Evolutionary conservation across 352 stramenopile species (phyloP).

Genomic region (Phytophthora lateralis): DNA sequence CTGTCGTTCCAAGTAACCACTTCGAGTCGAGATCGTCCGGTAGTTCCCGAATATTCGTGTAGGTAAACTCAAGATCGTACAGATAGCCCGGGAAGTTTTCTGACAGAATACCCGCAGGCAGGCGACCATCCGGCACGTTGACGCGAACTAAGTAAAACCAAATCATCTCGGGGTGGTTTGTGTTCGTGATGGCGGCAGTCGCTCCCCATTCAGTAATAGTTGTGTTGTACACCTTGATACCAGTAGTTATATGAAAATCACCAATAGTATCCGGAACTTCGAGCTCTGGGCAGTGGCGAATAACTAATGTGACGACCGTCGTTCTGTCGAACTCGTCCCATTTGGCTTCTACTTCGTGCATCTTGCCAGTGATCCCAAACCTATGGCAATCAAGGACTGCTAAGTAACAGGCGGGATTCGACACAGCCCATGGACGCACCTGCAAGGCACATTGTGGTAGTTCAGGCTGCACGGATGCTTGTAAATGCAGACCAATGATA

Average conservation of each 20-base stretch:
- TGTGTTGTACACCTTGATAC: constrained; percentile 37
- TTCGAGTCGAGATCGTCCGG: constrained; percentile 39
- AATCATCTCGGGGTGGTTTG: constrained; percentile 30
- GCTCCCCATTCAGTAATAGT: constrained; percentile 32
- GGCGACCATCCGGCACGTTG: constrained; percentile 30
- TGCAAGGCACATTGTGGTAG: constrained; percentile 27
- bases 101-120: constrained; percentile 40
- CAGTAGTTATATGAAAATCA: constrained; percentile 21
- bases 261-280: constrained; percentile 29
- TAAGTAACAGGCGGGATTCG: constrained; percentile 34
- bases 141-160: constrained; percentile 46
- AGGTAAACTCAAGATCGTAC: constrained; percentile 44
- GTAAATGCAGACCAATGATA: constrained; percentile 28
- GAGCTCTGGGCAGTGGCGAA: constrained; percentile 37
- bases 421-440: constrained; percentile 37
- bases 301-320: constrained; percentile 33
- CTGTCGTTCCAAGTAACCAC: constrained; percentile 32
- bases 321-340: constrained; percentile 24
- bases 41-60: constrained; percentile 40
- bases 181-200: constrained; percentile 31
- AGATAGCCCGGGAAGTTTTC: constrained; percentile 13
- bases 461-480: constrained; percentile 20
- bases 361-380: constrained; percentile 21
- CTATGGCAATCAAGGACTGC: constrained; percentile 39
- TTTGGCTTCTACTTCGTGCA: constrained; percentile 17